Base-by-base conservation (phyloP, 805 yeast genomes). In the Blastobotrys parvus region DNA sequence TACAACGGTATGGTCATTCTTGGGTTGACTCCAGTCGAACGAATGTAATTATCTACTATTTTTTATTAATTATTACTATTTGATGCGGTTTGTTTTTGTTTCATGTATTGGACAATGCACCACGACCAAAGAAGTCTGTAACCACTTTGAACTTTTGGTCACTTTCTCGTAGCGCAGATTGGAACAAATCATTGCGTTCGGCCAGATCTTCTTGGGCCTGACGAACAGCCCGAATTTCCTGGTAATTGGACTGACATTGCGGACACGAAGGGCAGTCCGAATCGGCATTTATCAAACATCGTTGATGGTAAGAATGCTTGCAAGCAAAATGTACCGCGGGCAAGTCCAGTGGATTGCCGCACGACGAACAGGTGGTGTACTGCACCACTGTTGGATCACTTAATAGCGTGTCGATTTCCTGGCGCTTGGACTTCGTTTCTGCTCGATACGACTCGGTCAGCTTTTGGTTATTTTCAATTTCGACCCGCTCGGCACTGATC, bases 1-100 rank as follows among this genome's bases (percentile, higher is more conserved):
- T 71, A 71, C 67, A 89, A 88, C 59, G 99, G 97, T 70, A 80
- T 92, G 88, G 70, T 70, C 37, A 69, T 92, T 59, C 70, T 92
- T 58, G 96, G 97, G 45, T 74, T 92, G 61, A 88, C 97, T 36
- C 97, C 99, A n/a, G 97, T 92, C 49, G 95, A 90, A 57, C 82
- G 97, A 77, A 90, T 90, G 97, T 90, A 72, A 67, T 4, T 11
- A 27, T 13, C 8, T 30, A 25, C 11, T 7, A 8, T 7, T 31
- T 31, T 15, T 31, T 6, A 15, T 13, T 6, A 11, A 15, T 8
- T 6, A 15, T 15, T 15, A 8, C 34, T 15, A 31, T 31, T 31
- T 8, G 29, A 25, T 11, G 11, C 11, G 11, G 7, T 25, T 8
- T 25, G 29, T 25, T 8, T 25, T n/a, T 25, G 11, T 11, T 4